Evolutionary conservation across 257 asterid genomes (phyloP), one percentile per base, ranked within the genome.

Genomic region (Solanum infundibuliforme): DNA sequence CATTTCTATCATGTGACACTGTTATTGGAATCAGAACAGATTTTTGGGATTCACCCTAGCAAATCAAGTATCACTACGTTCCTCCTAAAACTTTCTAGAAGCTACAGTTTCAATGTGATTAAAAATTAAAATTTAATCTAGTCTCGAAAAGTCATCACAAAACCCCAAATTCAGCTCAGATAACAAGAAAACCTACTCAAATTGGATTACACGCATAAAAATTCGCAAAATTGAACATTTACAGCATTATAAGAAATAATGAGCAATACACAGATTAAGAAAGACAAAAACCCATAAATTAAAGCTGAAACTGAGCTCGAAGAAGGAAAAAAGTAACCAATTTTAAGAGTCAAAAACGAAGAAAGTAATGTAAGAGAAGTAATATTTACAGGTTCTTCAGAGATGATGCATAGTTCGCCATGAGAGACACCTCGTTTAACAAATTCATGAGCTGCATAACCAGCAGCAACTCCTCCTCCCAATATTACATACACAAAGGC

Each of bases 381-480:
- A 41, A 79, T 58, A 41, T 7, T 74, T 92, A 97, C 99, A 73
- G 95, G 90, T 92, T 97, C 99, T 90, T 95, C 96, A 52, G 99
- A 96, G 91, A 97, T 93, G 92, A 97, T 94, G 92, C 99, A 97
- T 89, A 96, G 98, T 93, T 96, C 99, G 8, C 99, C 98, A 27
- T 81, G 93, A 87, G 95, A 74, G 84, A 96, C 96, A 52, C 95
- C 98, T 88, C 91, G 90, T 76, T 91, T 91, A 21, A 97, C 96
- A 84, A 97, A 97, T 92, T 97, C 98, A 89, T 88, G 94, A 84
- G 99, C 98, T 84, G 99, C 96, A 89, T 97, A 95, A 29, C 99
- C 99, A 87, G 98, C 98, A 13, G 99, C 93, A 36, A 95, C 99
- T 7, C 99, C 99, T 72, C 99, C 99, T 25, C 99, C 99, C 43